Percentiles rank a stretch among this genome's conserved stretches.
Conservation (phyloP, 441 rosid species). For the Iberis amara region DNA sequence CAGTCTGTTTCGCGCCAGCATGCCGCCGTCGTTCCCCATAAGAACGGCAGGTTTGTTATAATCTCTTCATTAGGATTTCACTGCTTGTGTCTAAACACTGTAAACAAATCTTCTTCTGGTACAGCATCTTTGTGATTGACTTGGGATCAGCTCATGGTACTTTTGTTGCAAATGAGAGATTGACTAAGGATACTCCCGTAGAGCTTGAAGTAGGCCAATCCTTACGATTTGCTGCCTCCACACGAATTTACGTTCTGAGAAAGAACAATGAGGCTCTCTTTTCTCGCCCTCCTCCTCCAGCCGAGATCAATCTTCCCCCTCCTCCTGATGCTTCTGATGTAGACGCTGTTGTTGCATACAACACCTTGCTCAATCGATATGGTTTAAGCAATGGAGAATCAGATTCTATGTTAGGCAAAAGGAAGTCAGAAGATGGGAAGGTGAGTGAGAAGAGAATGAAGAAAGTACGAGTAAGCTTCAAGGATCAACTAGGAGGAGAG, state of each 20-base stretch:
- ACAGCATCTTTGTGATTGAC: slow-evolving; percentile 83
- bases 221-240: slow-evolving; percentile 88
- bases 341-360: slow-evolving; percentile 80
- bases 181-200: slow-evolving; percentile 67
- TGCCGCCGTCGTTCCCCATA: slow-evolving; percentile 92
- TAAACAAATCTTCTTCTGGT: slow-evolving; percentile 6
- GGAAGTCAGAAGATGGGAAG: slow-evolving; percentile 32
- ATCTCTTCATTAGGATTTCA: slow-evolving; percentile 7
- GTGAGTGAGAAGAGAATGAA: slow-evolving; percentile 61
- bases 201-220: slow-evolving; percentile 97
- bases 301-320: slow-evolving; percentile 68
- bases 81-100: not conserved
- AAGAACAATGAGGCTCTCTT: slow-evolving; percentile 84
- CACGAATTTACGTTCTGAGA: slow-evolving; percentile 69
- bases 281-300: slow-evolving; percentile 46
- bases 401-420: slow-evolving; percentile 25
- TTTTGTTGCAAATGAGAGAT: slow-evolving; percentile 85
- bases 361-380: slow-evolving; percentile 79
- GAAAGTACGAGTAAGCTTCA: slow-evolving; percentile 59
- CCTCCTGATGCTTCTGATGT: slow-evolving; percentile 79
- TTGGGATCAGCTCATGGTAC: slow-evolving; percentile 98
- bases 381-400: slow-evolving; percentile 49
- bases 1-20: slow-evolving; percentile 97
- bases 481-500: slow-evolving; percentile 88
- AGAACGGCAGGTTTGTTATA: slow-evolving; percentile 67